Conservation (phyloP, 495 filamentous ascomycete genomes). For the Aspergillus panamensis region DNA sequence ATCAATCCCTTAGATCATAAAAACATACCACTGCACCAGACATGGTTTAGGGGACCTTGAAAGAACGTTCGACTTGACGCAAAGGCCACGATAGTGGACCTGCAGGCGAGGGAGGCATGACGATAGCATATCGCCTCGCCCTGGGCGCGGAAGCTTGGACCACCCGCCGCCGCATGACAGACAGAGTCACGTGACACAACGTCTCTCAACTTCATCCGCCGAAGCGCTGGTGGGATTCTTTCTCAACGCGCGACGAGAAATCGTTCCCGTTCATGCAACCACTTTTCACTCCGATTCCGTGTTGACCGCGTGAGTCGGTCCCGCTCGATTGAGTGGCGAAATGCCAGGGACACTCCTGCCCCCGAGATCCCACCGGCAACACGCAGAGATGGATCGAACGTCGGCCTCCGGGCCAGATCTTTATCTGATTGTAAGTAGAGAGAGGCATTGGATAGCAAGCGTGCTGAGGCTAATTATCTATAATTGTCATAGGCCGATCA, state of each 20-base stretch:
- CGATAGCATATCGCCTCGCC: conserved; percentile 18
- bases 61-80: conserved; percentile 16
- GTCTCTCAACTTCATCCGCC: conserved; percentile 27
- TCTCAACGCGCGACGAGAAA: conserved; percentile 29
- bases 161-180: conserved; percentile 26
- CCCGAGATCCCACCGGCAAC: conserved; percentile 51
- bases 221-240: conserved; percentile 17
- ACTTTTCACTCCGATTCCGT: conserved; percentile 26
- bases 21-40: conserved; percentile 55
- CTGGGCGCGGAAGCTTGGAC: conserved; percentile 27
- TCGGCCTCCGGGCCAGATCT: conserved; percentile 56
- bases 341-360: conserved; percentile 64
- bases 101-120: conserved; percentile 21
- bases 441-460: conserved; percentile 5
- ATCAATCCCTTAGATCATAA: neutral
- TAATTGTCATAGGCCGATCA: conserved; percentile 60
- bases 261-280: conserved; percentile 28
- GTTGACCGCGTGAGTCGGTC: conserved; percentile 38
- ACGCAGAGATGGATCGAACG: conserved; percentile 47
- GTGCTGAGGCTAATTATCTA: conserved; percentile 16
- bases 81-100: conserved; percentile 18
- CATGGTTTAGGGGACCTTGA: conserved; percentile 36
- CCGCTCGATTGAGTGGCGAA: conserved; percentile 44
- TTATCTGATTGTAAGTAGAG: conserved; percentile 68
- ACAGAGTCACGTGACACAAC: conserved; percentile 29